Conservation (phyloP, 441 rosid species). For the Erodium trifolium region DNA sequence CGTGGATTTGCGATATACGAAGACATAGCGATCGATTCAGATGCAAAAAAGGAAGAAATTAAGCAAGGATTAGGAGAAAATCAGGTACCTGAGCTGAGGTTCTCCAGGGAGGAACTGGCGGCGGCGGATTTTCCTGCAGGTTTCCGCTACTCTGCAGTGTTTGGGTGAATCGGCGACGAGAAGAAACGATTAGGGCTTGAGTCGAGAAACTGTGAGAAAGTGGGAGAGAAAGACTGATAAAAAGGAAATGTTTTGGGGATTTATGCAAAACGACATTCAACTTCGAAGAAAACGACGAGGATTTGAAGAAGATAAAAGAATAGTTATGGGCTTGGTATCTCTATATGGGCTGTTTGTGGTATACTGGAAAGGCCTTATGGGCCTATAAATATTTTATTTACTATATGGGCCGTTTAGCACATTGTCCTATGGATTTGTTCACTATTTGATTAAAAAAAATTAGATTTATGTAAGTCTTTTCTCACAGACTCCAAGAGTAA, state of each 20-base stretch:
- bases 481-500: too few relatives aligned
- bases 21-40: background rate
- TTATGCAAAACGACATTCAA: background rate
- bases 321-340: too few relatives aligned
- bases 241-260: background rate
- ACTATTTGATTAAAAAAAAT: too few relatives aligned
- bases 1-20: background rate
- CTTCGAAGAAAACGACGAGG: too few relatives aligned
- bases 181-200: slow-evolving; percentile 4
- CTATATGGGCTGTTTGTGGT: too few relatives aligned
- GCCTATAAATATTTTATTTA: too few relatives aligned
- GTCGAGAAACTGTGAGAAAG: slow-evolving; percentile 5
- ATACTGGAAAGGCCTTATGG: too few relatives aligned
- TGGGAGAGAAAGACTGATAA: background rate
- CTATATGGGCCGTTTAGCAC: too few relatives aligned
- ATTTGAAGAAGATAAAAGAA: too few relatives aligned
- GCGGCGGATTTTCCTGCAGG: background rate
- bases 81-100: slow-evolving; percentile 1
- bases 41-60: background rate
- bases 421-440: too few relatives aligned
- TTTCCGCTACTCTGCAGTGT: background rate
- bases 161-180: background rate
- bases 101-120: background rate
- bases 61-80: background rate
- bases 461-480: too few relatives aligned